Evolutionary conservation across 148 eudicot genomes (phyloP), one percentile per base, ranked within the genome.

Genomic region (Fagopyrum tataricum): DNA sequence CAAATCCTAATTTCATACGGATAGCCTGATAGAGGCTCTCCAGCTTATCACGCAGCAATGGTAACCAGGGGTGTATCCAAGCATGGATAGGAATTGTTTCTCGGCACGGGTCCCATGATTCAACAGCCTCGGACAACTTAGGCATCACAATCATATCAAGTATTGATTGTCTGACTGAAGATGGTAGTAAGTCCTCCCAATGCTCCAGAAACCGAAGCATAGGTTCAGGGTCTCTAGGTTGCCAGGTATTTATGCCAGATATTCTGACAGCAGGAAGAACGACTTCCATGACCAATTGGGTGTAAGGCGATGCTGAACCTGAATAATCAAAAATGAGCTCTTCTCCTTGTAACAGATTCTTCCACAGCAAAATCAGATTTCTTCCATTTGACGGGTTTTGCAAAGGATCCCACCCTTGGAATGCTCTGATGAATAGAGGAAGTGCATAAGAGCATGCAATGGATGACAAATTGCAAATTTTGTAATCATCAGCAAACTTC

Each of bases 51-150:
- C 97, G 92, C 74, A 94, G 77, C 59, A 88, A 69, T 1, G 97
- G 98, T 73, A 94, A 76, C 98, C 98, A 94, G 37, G 98, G 98
- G 75, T 94, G 97, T 73, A 94, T 68, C 98, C 97, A 91, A 0
- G 83, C 83, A 79, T 94, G 98, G 49, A 94, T 89, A 6, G 98
- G 91, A 72, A 91, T 88, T 3, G 90, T 93, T 85, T 94, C 98
- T 66, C 74, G 44, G 40, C 91, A 87, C 53, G 93, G 97, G 53
- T 94, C 95, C 98, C 98, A 94, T 0, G 87, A 82, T 46, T 85
- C 89, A 23, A 91, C 91, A 26, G 96, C 97, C 76, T 87, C 90
- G 23, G 90, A 78, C 71, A 91, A 72, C 77, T 94, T 94, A 3
- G 95, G 95, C 92, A 89, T 82, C 46, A 91, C 79, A 67, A 93